A percentile compares a stretch with the other conserved stretches of the same genome.
These are phyloP conservation scores for Ophiostoma angusticollis DNA, from an alignment of 2,329 filamentous ascomycete species.

Conservation along the genomic window DNA sequence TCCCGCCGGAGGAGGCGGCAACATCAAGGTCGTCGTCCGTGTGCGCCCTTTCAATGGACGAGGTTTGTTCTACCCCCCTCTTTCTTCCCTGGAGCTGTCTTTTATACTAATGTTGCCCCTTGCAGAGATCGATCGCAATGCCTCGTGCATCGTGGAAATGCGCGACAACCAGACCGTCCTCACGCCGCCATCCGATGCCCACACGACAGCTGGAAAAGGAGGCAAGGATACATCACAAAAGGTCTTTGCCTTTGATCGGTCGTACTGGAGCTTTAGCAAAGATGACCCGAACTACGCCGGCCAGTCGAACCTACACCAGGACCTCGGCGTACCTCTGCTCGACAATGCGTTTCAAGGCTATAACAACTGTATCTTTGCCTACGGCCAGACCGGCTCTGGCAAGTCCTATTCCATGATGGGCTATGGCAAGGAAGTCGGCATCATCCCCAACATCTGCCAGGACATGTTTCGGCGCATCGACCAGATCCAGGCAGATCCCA, in stretches of 20 bases:
- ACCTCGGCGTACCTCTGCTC: constrained; percentile 87
- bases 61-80: constrained; percentile 41
- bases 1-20: constrained; percentile 51
- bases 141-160: constrained; percentile 98
- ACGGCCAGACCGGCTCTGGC: constrained; percentile 94
- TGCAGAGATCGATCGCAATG: constrained; percentile 76
- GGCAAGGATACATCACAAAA: constrained; percentile 59
- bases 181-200: constrained; percentile 52
- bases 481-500: constrained; percentile 60
- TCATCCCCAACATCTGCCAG: constrained; percentile 91
- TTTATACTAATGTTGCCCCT: not conserved
- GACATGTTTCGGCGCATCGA: constrained; percentile 93
- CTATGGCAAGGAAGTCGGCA: constrained; percentile 55
- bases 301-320: constrained; percentile 89
- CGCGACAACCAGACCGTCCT: constrained; percentile 84
- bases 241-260: constrained; percentile 90
- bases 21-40: constrained; percentile 99
- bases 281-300: constrained; percentile 74
- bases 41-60: constrained; percentile 88
- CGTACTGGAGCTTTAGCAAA: constrained; percentile 88
- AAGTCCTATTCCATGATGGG: constrained; percentile 99
- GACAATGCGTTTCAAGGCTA: constrained; percentile 99
- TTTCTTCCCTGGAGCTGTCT: not conserved
- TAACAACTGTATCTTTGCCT: constrained; percentile 98
- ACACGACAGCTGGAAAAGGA: constrained; percentile 45